Percentiles rank a stretch among this genome's conserved stretches.
Evolutionary conservation across 2,329 filamentous ascomycete genomes (phyloP).

Genomic region (Didymella exigua): DNA sequence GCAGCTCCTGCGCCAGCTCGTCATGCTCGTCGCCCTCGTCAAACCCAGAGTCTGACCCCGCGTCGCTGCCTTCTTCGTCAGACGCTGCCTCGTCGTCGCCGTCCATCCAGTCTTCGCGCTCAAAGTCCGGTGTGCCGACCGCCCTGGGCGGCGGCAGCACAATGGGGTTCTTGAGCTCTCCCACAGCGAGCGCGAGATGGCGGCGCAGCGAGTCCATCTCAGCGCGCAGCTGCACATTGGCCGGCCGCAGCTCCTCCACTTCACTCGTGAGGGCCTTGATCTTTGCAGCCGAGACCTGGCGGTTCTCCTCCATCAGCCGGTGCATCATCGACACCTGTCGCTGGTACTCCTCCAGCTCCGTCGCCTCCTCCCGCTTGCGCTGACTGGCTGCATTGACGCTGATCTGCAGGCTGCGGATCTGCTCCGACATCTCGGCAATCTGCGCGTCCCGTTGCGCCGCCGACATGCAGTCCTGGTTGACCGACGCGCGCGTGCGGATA

Average conservation of each 20-base stretch:
- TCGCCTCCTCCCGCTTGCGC: conserved; percentile 79
- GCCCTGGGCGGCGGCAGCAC: conserved; percentile 56
- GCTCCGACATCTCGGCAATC: conserved; percentile 92
- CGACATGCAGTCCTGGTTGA: conserved; percentile 94
- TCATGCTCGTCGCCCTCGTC: conserved; percentile 64
- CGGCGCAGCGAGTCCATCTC: conserved; percentile 87
- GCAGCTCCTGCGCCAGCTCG: conserved; percentile 66
- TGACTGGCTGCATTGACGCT: conserved; percentile 64
- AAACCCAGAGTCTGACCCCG: conserved; percentile 56
- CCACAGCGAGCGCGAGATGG: conserved; percentile 84
- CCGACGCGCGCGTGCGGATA: conserved; percentile 89
- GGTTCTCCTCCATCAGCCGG: conserved; percentile 92
- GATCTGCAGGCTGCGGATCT: conserved; percentile 85
- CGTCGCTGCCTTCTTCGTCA: conserved; percentile 45
- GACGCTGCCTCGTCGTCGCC: conserved; percentile 35
- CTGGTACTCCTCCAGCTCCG: conserved; percentile 93
- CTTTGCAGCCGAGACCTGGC: conserved; percentile 89
- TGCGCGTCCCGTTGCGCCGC: conserved; percentile 93
- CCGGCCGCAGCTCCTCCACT: conserved; percentile 55
- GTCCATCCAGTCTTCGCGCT: conserved; percentile 37
- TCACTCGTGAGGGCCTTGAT: conserved; percentile 75
- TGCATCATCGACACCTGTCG: conserved; percentile 88
- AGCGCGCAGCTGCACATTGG: conserved; percentile 62
- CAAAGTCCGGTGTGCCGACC: conserved; percentile 39
- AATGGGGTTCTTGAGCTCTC: conserved; percentile 90